Conservation (phyloP, 176 grass and related monocot species). For the Eleusine coracana region DNA sequence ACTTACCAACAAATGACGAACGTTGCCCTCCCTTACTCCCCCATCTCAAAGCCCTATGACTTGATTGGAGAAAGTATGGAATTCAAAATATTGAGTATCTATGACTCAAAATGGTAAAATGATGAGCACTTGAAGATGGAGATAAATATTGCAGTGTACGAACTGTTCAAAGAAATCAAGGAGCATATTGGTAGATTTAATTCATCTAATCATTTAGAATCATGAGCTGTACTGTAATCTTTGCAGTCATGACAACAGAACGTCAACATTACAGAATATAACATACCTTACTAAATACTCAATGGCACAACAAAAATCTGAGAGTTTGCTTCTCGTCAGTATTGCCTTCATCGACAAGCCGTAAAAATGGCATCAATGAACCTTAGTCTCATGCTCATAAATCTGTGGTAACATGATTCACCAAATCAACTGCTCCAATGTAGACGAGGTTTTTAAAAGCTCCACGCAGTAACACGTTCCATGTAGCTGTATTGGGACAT, state of each 20-base stretch:
- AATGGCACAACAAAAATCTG: neutral
- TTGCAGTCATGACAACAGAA: neutral
- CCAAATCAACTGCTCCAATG: constrained; percentile 35
- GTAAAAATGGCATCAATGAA: neutral
- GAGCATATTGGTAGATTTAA: constrained; percentile 1
- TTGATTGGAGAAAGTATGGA: neutral
- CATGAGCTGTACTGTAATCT: neutral
- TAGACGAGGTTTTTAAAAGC: constrained; percentile 42
- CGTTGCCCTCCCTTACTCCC: neutral
- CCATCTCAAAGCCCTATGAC: neutral
- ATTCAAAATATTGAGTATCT: neutral
- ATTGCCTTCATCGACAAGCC: constrained; percentile 28
- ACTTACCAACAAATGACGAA: constrained; percentile 1
- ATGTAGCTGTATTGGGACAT: constrained; percentile 75
- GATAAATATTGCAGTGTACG: neutral
- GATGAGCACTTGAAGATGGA: neutral
- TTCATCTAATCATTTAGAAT: constrained; percentile 5
- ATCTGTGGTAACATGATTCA: constrained; percentile 54
- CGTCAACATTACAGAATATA: constrained; percentile 22
- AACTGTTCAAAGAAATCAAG: neutral
- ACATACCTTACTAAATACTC: constrained; percentile 24
- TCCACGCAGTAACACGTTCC: constrained; percentile 70
- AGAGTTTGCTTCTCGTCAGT: constrained; percentile 1
- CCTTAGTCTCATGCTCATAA: constrained; percentile 12
- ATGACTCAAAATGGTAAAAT: neutral